These are phyloP conservation scores for Talaromyces sp. DNA, from an alignment of 2,329 filamentous ascomycete species.

Conservation along the genomic window DNA sequence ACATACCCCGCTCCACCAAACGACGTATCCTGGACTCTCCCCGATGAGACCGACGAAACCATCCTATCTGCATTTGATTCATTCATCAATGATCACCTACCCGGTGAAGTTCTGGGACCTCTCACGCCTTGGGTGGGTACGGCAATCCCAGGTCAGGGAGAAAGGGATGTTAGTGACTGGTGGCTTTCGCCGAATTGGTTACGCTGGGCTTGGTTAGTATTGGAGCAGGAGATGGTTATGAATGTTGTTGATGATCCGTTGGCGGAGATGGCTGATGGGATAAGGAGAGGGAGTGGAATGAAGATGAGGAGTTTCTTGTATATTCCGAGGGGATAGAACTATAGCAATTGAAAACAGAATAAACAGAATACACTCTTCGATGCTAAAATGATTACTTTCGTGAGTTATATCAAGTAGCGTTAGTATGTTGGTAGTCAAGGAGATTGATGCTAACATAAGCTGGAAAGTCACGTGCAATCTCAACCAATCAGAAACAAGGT, in stretches of 20 bases:
- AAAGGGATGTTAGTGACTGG: slow-evolving; percentile 22
- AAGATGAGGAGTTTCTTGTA: slow-evolving; percentile 33
- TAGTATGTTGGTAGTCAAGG: too few species aligned
- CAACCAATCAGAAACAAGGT: slow-evolving; percentile 32
- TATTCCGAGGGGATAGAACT: slow-evolving; percentile 27
- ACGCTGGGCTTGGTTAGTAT: slow-evolving; percentile 41
- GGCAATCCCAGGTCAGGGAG: background rate
- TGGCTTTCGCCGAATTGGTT: slow-evolving; percentile 37
- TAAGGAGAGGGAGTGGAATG: background rate
- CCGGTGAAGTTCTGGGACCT: slow-evolving; percentile 1
- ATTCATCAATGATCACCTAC: slow-evolving; percentile 19
- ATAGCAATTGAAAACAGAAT: background rate
- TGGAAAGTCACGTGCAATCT: slow-evolving; percentile 24
- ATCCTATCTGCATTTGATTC: slow-evolving; percentile 22
- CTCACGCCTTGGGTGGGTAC: background rate
- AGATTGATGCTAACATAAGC: slow-evolving; percentile 5
- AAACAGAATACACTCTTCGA: too few species aligned
- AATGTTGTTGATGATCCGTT: slow-evolving; percentile 33
- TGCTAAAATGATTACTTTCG: too few species aligned
- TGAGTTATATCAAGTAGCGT: too few species aligned
- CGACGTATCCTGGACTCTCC: slow-evolving; percentile 27
- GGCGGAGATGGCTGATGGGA: slow-evolving; percentile 20
- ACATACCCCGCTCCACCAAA: slow-evolving; percentile 29
- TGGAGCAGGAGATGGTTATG: slow-evolving; percentile 37
- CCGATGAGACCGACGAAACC: slow-evolving; percentile 26